Evolutionary conservation across 495 filamentous ascomycete species (phyloP).

Genomic region (Podospora tetraspora): DNA sequence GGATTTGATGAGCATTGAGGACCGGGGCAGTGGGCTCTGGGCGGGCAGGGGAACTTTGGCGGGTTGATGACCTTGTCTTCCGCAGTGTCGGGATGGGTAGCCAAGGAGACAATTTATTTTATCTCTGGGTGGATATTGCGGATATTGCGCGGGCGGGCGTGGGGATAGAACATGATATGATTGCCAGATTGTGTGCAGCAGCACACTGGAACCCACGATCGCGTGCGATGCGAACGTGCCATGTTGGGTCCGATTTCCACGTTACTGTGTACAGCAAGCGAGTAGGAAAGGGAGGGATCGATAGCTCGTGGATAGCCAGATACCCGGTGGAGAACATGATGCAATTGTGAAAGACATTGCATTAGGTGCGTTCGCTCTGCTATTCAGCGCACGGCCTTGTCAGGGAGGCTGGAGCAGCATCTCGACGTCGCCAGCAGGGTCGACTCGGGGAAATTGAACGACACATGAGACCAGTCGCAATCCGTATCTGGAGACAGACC

Average conservation of each 20-base stretch:
- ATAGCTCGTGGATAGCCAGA: neutral
- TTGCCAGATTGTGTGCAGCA: neutral
- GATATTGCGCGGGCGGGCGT: neutral
- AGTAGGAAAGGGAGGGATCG: neutral
- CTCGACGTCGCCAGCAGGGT: neutral
- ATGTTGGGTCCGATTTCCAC: neutral
- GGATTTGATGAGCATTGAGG: too few species aligned
- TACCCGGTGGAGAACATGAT: neutral
- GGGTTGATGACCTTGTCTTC: neutral
- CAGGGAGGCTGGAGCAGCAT: neutral
- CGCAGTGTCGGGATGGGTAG: neutral
- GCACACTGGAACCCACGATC: neutral
- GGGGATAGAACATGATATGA: neutral
- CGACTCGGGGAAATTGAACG: neutral
- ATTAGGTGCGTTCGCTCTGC: neutral
- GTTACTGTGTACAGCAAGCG: neutral
- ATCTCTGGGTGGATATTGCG: neutral
- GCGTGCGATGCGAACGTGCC: neutral
- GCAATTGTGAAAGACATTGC: neutral
- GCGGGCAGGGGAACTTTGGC: neutral
- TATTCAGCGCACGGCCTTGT: neutral
- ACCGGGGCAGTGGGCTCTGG: neutral
- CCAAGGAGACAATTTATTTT: neutral
- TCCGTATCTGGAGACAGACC: neutral
- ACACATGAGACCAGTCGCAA: neutral